Percentiles rank a stretch among this genome's conserved stretches.
Evolutionary conservation across 352 stramenopile species (phyloP).

Genomic region (Phytophthora megakarya): DNA sequence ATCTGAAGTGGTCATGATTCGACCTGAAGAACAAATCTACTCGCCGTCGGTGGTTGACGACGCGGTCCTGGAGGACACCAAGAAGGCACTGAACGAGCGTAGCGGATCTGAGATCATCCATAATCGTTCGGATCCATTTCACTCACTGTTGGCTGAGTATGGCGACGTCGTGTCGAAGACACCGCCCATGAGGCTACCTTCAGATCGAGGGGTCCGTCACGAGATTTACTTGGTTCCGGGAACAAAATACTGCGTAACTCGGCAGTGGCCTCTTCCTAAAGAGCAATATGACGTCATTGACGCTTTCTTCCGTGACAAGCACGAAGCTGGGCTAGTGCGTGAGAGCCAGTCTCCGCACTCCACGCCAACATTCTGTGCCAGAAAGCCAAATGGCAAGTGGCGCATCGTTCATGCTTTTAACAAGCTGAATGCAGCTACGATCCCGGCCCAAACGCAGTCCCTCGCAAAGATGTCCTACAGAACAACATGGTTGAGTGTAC

Average conservation of each 20-base stretch:
- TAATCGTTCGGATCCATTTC: background rate
- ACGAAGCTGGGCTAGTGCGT: conserved; percentile 10
- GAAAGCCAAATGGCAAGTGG: conserved; percentile 28
- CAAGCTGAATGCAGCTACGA: no score
- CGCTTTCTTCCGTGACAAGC: conserved; percentile 16
- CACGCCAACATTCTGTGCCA: conserved; percentile 30
- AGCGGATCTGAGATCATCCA: background rate
- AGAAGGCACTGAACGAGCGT: background rate
- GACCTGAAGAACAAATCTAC: no score
- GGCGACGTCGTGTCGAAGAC: conserved; percentile 15
- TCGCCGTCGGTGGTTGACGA: no score
- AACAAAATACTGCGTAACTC: conserved; percentile 3
- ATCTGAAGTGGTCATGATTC: no score
- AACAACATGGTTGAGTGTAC: conserved; percentile 12
- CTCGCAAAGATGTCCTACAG: conserved; percentile 12
- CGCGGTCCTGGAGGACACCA: no score
- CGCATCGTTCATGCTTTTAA: conserved; percentile 31
- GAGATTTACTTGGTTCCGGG: background rate
- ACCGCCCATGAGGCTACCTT: background rate
- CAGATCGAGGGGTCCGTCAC: background rate
- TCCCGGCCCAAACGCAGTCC: conserved; percentile 3
- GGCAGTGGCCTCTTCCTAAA: background rate
- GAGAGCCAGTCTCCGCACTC: conserved; percentile 31
- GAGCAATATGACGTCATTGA: conserved; percentile 13
- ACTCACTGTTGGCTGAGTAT: conserved; percentile 9